Base-by-base conservation (phyloP, 352 stramenopile genomes). In the Thalassiosira ordinaria region DNA sequence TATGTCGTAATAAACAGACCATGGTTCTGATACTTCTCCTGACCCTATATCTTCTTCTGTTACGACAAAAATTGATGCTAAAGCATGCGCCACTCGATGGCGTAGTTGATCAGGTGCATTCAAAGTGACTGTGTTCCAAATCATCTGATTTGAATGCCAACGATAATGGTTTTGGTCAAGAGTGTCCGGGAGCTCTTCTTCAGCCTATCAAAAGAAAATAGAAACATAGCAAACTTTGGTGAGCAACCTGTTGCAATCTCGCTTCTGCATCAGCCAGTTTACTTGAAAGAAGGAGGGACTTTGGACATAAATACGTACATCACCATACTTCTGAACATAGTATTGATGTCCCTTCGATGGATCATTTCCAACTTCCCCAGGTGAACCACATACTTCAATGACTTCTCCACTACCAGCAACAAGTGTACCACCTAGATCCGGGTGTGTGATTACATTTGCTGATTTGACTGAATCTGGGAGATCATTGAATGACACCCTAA, bases 1-100 rank as follows among this genome's bases (percentile, higher is more conserved):
- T 26, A 93, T 93, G 55, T 93, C 88, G 80, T 93, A 92, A 51
- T 87, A 95, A 8, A 27, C 44, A 16, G 44, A 24, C 72, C 72
- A 80, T 18, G 53, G 13, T 57, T 78, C 46, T 68, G 31, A 24
- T 61, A 81, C n/a, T 7, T 59, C 49, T 46, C 47, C 47, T 20
- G 60, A 20, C 46, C 26, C 61, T 69, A 85, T 70, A 29, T 71
- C n/a, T 29, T 55, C 60, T 46, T 74, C 26, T 6, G 68, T 60
- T 0, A 87, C 74, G 2, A 90, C 74, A 62, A 88, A 90, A 33
- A 91, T 88, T n/a, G 81, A 79, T 27, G 84, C 67, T 24, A 92
- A 77, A 4, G 81, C 85, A 69, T 72, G 92, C 14, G 89, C 88
- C 2, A 93, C 74, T 47, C 88, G 74, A 61, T 94, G 89, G 3